Conservation (phyloP, 208 protist species). For the Acanthamoeba lugdunensis region DNA sequence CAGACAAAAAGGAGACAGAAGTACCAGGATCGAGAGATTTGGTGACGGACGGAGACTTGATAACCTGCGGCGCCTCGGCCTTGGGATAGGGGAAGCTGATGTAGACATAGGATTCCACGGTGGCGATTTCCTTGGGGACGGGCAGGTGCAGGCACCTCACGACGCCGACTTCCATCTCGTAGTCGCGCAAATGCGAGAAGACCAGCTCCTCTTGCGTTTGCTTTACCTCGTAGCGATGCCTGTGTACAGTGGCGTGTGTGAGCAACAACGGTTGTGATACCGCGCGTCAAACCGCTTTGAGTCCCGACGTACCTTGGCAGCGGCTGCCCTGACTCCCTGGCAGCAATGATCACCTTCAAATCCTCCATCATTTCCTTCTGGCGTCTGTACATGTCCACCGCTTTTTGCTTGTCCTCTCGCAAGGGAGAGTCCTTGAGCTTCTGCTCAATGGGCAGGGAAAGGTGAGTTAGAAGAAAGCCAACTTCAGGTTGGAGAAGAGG, state of each 20-base stretch:
- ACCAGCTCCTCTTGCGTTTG: neutral
- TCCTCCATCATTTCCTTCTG: constrained; percentile 60
- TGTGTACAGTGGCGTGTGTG: neutral
- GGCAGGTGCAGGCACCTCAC: constrained; percentile 25
- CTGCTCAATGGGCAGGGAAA: neutral
- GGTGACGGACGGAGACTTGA: neutral
- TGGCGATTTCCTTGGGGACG: neutral
- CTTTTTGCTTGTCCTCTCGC: constrained; percentile 37
- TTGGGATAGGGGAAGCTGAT: constrained; percentile 21
- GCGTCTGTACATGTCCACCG: constrained; percentile 24
- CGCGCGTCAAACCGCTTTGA: neutral
- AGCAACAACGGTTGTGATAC: neutral
- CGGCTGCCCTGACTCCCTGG: neutral
- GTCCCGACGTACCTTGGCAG: neutral
- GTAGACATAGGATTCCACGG: constrained; percentile 29
- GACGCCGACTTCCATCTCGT: constrained; percentile 50
- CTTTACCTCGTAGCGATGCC: constrained; percentile 41
- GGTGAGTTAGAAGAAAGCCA: neutral
- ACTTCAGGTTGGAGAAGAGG: neutral
- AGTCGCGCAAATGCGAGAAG: constrained; percentile 1
- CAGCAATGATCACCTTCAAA: neutral
- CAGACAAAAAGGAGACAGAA: neutral
- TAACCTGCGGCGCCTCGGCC: neutral
- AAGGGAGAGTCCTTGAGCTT: constrained; percentile 53
- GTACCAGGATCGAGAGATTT: constrained; percentile 37